A percentile compares a stretch with the other conserved stretches of the same genome.
phyloP scores from a whole-genome alignment of 768 basidiomycete species.

The Xerocomellus dryophilus region DNA sequence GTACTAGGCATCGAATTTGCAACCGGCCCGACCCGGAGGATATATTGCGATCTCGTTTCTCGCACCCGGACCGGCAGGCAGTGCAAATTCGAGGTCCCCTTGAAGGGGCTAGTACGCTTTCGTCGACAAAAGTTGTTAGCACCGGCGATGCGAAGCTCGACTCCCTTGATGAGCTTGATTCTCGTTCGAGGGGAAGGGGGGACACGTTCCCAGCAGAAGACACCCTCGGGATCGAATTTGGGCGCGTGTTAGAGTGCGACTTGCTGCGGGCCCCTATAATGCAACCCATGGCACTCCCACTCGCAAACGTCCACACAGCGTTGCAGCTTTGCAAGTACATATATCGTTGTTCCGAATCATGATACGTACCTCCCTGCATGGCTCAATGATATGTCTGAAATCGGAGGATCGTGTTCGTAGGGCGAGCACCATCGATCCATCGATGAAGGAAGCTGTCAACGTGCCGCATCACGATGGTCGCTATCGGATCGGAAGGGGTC shows the following conservation, averaged over 20 bases:
- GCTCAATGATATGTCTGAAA: not conserved
- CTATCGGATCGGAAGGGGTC: not conserved
- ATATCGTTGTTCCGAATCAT: not conserved
- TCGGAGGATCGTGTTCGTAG: slow-evolving; percentile 5
- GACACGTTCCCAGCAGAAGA: not conserved
- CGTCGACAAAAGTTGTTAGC: not conserved
- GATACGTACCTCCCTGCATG: not conserved
- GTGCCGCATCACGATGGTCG: not conserved
- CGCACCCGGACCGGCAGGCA: not conserved
- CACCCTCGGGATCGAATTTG: too few relatives aligned
- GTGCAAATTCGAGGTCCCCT: not conserved
- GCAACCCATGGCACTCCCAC: not conserved
- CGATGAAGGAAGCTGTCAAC: not conserved
- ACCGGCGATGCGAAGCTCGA: not conserved
- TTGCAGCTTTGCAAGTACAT: not conserved
- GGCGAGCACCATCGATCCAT: not conserved
- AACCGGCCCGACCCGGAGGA: not conserved
- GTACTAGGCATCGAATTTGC: not conserved
- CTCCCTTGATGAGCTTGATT: not conserved
- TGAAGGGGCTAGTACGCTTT: not conserved
- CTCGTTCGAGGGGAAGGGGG: not conserved
- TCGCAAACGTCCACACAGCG: not conserved
- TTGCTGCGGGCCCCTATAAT: not conserved
- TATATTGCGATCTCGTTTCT: not conserved
- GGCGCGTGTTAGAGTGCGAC: not conserved